Conservation (phyloP, 805 yeast genomes). For the Brettanomyces naardenensis region DNA sequence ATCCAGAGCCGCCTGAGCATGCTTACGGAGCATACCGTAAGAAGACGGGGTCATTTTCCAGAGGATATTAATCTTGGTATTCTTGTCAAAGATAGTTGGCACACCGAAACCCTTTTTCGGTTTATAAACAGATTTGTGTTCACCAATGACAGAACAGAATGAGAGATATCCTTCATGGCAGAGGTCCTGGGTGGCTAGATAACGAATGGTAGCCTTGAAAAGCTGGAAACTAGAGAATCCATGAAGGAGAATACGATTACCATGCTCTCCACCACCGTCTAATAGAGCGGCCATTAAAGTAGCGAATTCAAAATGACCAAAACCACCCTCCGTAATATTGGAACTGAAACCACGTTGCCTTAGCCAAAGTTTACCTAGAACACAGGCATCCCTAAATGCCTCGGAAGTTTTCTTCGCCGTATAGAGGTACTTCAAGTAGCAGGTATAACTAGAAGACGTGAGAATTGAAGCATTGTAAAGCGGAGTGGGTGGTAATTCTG, state of each 20-base stretch:
- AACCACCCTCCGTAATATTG: conserved; percentile 57
- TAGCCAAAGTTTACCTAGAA: conserved; percentile 84
- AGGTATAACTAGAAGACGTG: conserved; percentile 58
- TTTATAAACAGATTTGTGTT: conserved; percentile 35
- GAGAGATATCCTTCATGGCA: conserved; percentile 55
- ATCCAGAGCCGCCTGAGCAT: conserved; percentile 60
- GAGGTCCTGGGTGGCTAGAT: conserved; percentile 74
- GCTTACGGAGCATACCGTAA: conserved; percentile 50
- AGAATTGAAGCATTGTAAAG: conserved; percentile 76
- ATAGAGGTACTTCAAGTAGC: conserved; percentile 68
- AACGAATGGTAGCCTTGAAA: conserved; percentile 81
- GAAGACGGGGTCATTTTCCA: conserved; percentile 74
- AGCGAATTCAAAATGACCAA: conserved; percentile 89
- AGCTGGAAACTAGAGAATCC: conserved; percentile 93
- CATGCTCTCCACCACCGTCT: conserved; percentile 73
- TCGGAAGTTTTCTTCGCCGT: conserved; percentile 69
- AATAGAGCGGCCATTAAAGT: conserved; percentile 72
- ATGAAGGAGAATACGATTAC: conserved; percentile 67
- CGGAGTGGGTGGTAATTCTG: conserved; percentile 64
- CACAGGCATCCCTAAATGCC: conserved; percentile 79
- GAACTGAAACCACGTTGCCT: conserved; percentile 78
- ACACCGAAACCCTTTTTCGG: conserved; percentile 51
- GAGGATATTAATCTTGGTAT: conserved; percentile 67
- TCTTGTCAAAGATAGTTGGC: conserved; percentile 72
- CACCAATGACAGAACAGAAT: conserved; percentile 51